phyloP scores from a whole-genome alignment of 495 filamentous ascomycete genomes.

The Mycothermus thermophilus region DNA sequence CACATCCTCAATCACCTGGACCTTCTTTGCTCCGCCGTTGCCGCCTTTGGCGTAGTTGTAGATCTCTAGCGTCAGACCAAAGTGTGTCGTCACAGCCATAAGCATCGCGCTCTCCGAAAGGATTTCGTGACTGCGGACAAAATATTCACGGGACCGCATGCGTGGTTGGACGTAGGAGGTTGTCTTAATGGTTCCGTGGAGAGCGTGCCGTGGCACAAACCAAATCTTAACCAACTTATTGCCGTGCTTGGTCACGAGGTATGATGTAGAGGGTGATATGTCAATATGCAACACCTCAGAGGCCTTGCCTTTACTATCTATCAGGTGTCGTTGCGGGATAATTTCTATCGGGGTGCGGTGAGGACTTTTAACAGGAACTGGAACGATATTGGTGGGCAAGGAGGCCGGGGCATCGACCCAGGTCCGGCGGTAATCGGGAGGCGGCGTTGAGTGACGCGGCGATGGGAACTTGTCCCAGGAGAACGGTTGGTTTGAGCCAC shows the following conservation, averaged over 20 bases:
- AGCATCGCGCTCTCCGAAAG: constrained; percentile 15
- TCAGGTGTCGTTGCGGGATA: constrained; percentile 9
- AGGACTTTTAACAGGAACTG: background rate
- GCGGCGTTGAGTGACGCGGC: background rate
- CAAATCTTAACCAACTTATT: constrained; percentile 18
- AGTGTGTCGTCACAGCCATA: constrained; percentile 17
- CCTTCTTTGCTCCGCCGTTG: constrained; percentile 11
- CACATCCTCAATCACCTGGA: constrained; percentile 19
- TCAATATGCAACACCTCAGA: constrained; percentile 17
- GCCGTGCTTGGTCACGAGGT: constrained; percentile 12
- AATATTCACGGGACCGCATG: constrained; percentile 18
- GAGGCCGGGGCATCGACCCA: background rate
- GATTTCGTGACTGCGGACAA: constrained; percentile 18
- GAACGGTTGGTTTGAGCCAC: background rate
- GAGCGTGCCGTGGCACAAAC: constrained; percentile 11
- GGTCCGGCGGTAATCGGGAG: constrained; percentile 3
- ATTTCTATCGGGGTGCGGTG: constrained; percentile 4
- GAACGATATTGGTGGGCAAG: background rate
- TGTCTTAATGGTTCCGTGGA: constrained; percentile 16
- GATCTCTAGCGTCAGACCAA: constrained; percentile 18
- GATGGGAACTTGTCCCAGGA: background rate
- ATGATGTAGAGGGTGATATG: constrained; percentile 7
- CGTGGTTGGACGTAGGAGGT: constrained; percentile 16
- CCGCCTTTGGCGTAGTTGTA: constrained; percentile 18
- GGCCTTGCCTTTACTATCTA: constrained; percentile 11